Evolutionary conservation across 78 protist genomes (phyloP), one percentile per base, ranked within the genome.

Genomic region (Bigelowiella natans): DNA sequence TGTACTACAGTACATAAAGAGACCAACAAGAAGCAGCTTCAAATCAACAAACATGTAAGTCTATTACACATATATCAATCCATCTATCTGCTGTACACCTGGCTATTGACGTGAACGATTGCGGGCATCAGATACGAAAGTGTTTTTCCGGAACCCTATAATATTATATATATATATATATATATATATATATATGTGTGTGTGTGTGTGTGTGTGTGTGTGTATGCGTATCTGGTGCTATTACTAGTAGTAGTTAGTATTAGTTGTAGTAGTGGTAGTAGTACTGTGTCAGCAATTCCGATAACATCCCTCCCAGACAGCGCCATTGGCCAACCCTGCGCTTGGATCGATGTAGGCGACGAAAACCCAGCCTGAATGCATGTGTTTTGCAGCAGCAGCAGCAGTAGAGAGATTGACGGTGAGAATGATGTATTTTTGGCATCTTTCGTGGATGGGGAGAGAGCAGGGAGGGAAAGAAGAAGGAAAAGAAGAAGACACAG

Each of bases 121-220:
- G 98, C 89, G 11, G 99, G 99, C 2, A 98, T 88, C 28, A 97
- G 85, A 89, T 93, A 99, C n/a, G 99, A 98, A 18, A 97, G 93
- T 0, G 99, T 95, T 73, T 95, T 95, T 3, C 96, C 96, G 2
- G 93, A 84, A 36, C 96, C 96, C 73, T 51, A 51, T 18, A 51
- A 51, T 18, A 51, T 18, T 7, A 7, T 18, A 51, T 18, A 51
- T 26, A 51, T 18, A 51, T 18, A 51, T 51, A 51, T 51, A 26
- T 26, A 51, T 18, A 51, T 51, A 51, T 18, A 51, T 51, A 51
- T 51, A 51, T 18, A 51, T 18, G 18, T 26, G 18, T 18, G 18
- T 18, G 34, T 26, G 34, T 26, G 34, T 26, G 34, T 26, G 34
- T 51, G 73, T 26, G 73, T 18, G 18, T 51, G 18, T 51, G 7